Evolutionary conservation across 2,329 filamentous ascomycete genomes (phyloP).

Genomic region (Plenodomus biglobosus): DNA sequence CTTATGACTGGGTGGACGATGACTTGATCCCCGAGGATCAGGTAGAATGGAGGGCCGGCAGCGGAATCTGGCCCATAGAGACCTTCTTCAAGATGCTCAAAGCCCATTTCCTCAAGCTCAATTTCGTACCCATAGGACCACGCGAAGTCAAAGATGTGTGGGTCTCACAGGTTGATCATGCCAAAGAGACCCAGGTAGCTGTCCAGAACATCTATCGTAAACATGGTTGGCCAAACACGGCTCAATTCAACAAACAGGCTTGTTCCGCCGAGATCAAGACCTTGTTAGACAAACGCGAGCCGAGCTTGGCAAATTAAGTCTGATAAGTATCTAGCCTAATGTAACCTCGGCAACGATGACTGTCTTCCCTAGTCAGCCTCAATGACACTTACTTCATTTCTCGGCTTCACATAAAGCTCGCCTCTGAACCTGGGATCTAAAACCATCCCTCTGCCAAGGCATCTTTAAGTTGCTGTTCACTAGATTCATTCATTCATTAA

Average conservation of each 20-base stretch:
- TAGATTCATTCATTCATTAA: slow-evolving; percentile 1
- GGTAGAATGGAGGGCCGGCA: slow-evolving; percentile 8
- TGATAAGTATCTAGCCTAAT: not conserved
- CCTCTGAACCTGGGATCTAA: not conserved
- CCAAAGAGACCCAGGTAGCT: slow-evolving; percentile 1
- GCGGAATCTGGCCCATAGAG: slow-evolving; percentile 8
- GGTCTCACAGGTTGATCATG: not conserved
- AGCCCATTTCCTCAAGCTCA: slow-evolving; percentile 5
- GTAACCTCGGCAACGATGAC: not conserved
- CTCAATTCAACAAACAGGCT: slow-evolving; percentile 5
- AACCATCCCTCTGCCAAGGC: not conserved
- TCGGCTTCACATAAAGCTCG: not conserved
- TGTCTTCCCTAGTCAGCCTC: not conserved
- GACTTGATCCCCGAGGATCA: slow-evolving; percentile 6
- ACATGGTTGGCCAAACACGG: slow-evolving; percentile 12
- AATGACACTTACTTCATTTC: not conserved
- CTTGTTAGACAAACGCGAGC: not conserved
- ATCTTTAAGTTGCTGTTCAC: not conserved
- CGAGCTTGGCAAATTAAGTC: not conserved
- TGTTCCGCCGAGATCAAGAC: slow-evolving; percentile 1
- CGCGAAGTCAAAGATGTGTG: slow-evolving; percentile 5
- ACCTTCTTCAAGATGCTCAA: slow-evolving; percentile 18
- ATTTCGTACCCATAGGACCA: slow-evolving; percentile 10
- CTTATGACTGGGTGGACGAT: slow-evolving; percentile 2
- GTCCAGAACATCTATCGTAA: slow-evolving; percentile 11